A percentile compares a stretch with the other conserved stretches of the same genome.
Evolutionary conservation across 202 grass and related monocot genomes (phyloP).

Genomic region (Dendrocalamus latiflorus): DNA sequence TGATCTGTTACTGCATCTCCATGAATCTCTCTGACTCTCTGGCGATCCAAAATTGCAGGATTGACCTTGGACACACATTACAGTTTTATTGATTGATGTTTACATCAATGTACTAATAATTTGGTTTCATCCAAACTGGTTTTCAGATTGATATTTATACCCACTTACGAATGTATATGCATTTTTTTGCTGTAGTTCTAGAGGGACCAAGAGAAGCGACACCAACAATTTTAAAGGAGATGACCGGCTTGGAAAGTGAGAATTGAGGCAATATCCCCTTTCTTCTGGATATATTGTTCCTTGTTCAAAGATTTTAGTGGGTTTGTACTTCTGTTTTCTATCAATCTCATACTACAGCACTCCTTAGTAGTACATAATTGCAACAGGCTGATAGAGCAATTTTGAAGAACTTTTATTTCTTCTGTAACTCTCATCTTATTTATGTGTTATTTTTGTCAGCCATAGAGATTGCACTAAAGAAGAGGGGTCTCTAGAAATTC

Average conservation of each 20-base stretch:
- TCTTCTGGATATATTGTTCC: too few relatives aligned
- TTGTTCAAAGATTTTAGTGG: too few relatives aligned
- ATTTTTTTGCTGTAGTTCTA: conserved; percentile 43
- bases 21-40: conserved; percentile 9
- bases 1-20: conserved; percentile 3
- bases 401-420: neutral
- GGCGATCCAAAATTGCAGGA: conserved; percentile 3
- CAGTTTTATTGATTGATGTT: neutral
- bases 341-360: neutral
- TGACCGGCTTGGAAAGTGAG: conserved; percentile 87
- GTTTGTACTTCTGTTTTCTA: neutral
- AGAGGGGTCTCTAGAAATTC: too few relatives aligned
- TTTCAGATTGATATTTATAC: neutral
- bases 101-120: neutral
- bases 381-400: neutral
- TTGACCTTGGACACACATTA: neutral
- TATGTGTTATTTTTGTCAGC: conserved; percentile 64
- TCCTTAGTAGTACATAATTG: neutral
- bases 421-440: conserved; percentile 19
- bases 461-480: conserved; percentile 67
- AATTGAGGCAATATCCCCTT: neutral
- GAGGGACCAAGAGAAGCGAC: conserved; percentile 44
- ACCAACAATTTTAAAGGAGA: conserved; percentile 69
- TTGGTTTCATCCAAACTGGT: neutral
- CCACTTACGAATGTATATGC: neutral